Evolutionary conservation across 257 asterid genomes (phyloP), one percentile per base, ranked within the genome.

Genomic region (Solanum neorickii): DNA sequence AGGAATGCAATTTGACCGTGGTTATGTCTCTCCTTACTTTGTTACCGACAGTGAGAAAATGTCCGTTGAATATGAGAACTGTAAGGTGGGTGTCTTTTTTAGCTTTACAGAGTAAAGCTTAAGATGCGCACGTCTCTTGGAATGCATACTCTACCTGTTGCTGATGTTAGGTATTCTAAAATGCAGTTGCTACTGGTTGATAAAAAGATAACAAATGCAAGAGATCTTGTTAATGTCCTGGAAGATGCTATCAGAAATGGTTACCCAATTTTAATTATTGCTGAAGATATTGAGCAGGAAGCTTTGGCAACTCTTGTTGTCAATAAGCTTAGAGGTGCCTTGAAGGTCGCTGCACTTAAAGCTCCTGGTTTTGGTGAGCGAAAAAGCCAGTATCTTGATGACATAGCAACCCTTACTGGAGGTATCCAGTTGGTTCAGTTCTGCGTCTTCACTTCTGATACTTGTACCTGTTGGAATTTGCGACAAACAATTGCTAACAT

Each of bases 341-440:
- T 97, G 86, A 96, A 97, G 91, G 95, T 97, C 68, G 99, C 98
- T 82, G 99, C 99, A 62, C 94, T 97, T n/a, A 97, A 97, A 92
- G 99, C 99, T 85, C 99, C 99, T 88, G 99, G 99, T 9, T 97
- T 97, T 90, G 99, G 99, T 89, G 99, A 95, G 87, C 91, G 99
- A 77, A 97, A 97, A 90, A 94, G 97, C 87, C 98, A 97, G 83
- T 97, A 97, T 93, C 99, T 97, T 87, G 99, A 97, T 86, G 99
- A 97, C 89, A 95, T 97, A 89, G 99, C 99, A 60, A 91, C 91
- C 85, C 87, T 97, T 87, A 95, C 99, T 6, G 99, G 99, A 96
- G 99, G 99, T 95, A 90, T 82, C 44, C 21, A 80, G 33, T 82
- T 77, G 78, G 14, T 72, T 78, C 29, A 25, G 6, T 78, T 83